phyloP scores from a whole-genome alignment of 1,284 basidiomycete genomes.

The Exobasidium rhododendri region DNA sequence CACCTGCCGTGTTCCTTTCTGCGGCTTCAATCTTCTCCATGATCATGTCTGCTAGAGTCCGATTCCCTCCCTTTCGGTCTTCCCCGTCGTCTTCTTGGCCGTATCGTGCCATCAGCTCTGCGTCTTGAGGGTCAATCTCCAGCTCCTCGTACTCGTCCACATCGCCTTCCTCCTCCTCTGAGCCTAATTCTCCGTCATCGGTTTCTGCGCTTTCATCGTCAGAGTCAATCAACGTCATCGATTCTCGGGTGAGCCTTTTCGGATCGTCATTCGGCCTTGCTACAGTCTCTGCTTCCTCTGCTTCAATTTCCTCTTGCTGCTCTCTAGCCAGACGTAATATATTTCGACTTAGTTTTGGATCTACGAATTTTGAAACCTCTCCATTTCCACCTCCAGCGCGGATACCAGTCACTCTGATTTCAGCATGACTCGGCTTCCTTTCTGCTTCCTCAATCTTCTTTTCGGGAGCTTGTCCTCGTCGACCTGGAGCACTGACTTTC shows the following conservation, averaged over 20 bases:
- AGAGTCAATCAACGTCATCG: slow-evolving; percentile 9
- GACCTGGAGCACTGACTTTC: slow-evolving; percentile 7
- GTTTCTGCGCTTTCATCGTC: slow-evolving; percentile 47
- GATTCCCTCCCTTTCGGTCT: slow-evolving; percentile 22
- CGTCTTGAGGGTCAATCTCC: slow-evolving; percentile 50
- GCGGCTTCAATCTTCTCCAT: slow-evolving; percentile 78
- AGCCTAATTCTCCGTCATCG: slow-evolving; percentile 33
- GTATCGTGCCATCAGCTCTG: slow-evolving; percentile 37
- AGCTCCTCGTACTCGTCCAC: slow-evolving; percentile 44
- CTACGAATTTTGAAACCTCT: slow-evolving; percentile 35
- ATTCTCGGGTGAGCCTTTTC: background rate
- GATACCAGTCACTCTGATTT: background rate
- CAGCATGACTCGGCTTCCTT: background rate
- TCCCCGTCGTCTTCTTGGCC: slow-evolving; percentile 21
- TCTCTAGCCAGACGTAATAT: slow-evolving; percentile 89
- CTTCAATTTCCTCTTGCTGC: slow-evolving; percentile 77
- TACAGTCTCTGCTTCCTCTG: slow-evolving; percentile 39
- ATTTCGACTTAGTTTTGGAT: slow-evolving; percentile 71
- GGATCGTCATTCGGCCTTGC: background rate
- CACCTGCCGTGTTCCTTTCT: slow-evolving; percentile 49
- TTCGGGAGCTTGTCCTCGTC: background rate
- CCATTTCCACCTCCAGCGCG: slow-evolving; percentile 4
- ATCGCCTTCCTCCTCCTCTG: slow-evolving; percentile 24
- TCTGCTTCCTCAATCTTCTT: background rate
- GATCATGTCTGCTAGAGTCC: slow-evolving; percentile 81